A percentile compares a stretch with the other conserved stretches of the same genome.
These are phyloP conservation scores for Rosa lucieae DNA, from an alignment of 306 rosid genomes.

Conservation along the genomic window DNA sequence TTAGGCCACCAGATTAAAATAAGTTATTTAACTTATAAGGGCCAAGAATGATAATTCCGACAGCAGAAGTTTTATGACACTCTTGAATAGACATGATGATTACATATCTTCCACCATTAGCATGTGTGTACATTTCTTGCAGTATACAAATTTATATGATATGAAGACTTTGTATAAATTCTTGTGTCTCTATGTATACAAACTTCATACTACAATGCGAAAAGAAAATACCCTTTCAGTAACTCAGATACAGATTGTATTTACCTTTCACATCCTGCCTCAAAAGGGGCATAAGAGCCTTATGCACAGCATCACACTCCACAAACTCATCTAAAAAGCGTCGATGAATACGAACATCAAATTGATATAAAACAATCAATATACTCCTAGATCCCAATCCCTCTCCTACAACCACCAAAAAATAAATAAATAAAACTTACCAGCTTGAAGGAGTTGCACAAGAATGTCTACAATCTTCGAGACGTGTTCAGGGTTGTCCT, in stretches of 20 bases:
- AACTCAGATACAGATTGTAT: slow-evolving; percentile 7
- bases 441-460: slow-evolving; percentile 80
- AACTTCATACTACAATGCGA: not conserved
- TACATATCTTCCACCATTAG: not conserved
- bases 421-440: slow-evolving; percentile 23
- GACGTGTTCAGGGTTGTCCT: slow-evolving; percentile 87
- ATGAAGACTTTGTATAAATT: not conserved
- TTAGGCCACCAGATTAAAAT: not conserved
- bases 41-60: not conserved
- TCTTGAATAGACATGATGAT: not conserved
- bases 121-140: not conserved
- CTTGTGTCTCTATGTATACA: not conserved
- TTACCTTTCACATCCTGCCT: slow-evolving; percentile 97
- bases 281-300: slow-evolving; percentile 93
- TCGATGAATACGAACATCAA: slow-evolving; percentile 30
- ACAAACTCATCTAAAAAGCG: slow-evolving; percentile 76
- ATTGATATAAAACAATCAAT: slow-evolving; percentile 20
- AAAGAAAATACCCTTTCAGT: not conserved
- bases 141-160: not conserved
- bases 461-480: slow-evolving; percentile 92
- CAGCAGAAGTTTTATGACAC: not conserved
- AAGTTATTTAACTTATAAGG: not conserved
- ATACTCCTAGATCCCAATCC: too few relatives aligned
- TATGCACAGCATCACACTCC: slow-evolving; percentile 97
- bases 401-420: too few relatives aligned